Percentiles rank a stretch among this genome's conserved stretches.
Evolutionary conservation across 2,329 filamentous ascomycete genomes (phyloP).

Genomic region (Chalaropsis ovoidea): DNA sequence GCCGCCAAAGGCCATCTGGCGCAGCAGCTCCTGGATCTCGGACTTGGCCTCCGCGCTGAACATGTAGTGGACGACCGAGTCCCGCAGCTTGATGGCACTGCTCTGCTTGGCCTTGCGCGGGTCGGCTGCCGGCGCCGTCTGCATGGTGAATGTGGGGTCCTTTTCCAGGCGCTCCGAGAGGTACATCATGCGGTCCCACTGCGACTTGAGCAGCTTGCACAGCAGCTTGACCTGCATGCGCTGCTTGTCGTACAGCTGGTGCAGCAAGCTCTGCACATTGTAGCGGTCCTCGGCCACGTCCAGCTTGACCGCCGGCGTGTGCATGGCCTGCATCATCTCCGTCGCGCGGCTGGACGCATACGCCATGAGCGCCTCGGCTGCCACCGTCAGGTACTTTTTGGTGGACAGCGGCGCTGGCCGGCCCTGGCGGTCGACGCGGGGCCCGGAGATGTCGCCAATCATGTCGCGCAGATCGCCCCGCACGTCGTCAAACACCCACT

Average conservation of each 20-base stretch:
- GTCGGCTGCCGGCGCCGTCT: slow-evolving; percentile 4
- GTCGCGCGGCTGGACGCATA: slow-evolving; percentile 19
- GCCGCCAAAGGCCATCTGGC: neutral
- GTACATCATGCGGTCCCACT: slow-evolving; percentile 28
- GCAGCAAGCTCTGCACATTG: slow-evolving; percentile 1
- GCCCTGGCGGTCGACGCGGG: slow-evolving; percentile 4
- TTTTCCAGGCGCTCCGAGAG: slow-evolving; percentile 21
- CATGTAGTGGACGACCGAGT: slow-evolving; percentile 13
- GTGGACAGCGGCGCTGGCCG: slow-evolving; percentile 11
- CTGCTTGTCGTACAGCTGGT: slow-evolving; percentile 18
- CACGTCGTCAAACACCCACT: slow-evolving; percentile 29
- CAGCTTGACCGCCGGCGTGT: slow-evolving; percentile 9
- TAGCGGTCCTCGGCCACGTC: neutral
- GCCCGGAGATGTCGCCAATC: slow-evolving; percentile 16
- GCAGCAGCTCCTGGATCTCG: slow-evolving; percentile 7
- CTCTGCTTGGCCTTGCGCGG: slow-evolving; percentile 20
- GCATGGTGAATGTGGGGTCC: slow-evolving; percentile 12
- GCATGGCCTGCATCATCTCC: slow-evolving; percentile 21
- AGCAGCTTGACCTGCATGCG: slow-evolving; percentile 12
- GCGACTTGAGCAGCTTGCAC: slow-evolving; percentile 24
- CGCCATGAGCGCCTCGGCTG: slow-evolving; percentile 20
- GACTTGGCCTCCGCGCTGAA: neutral
- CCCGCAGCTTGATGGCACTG: slow-evolving; percentile 20
- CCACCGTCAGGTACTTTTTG: slow-evolving; percentile 13
- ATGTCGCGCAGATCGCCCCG: slow-evolving; percentile 22